Conservation (phyloP, 331 rosid species). For the Saraca asoca region DNA sequence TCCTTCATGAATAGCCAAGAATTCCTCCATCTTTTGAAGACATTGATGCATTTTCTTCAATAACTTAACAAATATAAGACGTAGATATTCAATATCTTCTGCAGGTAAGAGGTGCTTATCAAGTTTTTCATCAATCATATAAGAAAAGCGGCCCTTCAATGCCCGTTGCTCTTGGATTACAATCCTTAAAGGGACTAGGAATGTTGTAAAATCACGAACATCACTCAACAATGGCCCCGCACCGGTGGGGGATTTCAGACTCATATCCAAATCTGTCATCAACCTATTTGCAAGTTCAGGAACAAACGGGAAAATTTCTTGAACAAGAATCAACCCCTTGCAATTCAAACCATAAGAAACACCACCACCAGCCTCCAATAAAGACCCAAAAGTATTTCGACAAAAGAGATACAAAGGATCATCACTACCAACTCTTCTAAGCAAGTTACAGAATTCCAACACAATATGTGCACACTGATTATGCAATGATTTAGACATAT, state of each 20-base stretch:
- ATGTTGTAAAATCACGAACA: conserved; percentile 67
- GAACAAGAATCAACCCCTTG: conserved; percentile 40
- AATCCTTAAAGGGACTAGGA: conserved; percentile 56
- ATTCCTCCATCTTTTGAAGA: conserved; percentile 52
- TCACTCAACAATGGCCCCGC: conserved; percentile 45
- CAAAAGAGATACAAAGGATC: conserved; percentile 69
- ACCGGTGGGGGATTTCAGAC: conserved; percentile 45
- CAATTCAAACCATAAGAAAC: conserved; percentile 30
- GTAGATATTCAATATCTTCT: conserved; percentile 59
- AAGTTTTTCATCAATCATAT: conserved; percentile 15
- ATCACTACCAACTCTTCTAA: conserved; percentile 54
- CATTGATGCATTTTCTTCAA: conserved; percentile 59
- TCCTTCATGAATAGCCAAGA: conserved; percentile 43
- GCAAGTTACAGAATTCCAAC: conserved; percentile 80
- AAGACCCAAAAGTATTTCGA: conserved; percentile 62
- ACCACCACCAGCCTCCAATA: conserved; percentile 51
- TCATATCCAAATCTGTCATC: conserved; percentile 54
- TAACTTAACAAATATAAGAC: conserved; percentile 39
- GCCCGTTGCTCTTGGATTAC: conserved; percentile 38
- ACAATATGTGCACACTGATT: conserved; percentile 58
- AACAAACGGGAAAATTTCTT: conserved; percentile 71
- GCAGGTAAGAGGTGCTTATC: conserved; percentile 37
- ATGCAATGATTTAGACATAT: conserved; percentile 42
- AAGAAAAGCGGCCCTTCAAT: conserved; percentile 27
- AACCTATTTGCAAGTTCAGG: conserved; percentile 56